Conservation (phyloP, 2,329 filamentous ascomycete genomes). For the Hypocrella siamensis region DNA sequence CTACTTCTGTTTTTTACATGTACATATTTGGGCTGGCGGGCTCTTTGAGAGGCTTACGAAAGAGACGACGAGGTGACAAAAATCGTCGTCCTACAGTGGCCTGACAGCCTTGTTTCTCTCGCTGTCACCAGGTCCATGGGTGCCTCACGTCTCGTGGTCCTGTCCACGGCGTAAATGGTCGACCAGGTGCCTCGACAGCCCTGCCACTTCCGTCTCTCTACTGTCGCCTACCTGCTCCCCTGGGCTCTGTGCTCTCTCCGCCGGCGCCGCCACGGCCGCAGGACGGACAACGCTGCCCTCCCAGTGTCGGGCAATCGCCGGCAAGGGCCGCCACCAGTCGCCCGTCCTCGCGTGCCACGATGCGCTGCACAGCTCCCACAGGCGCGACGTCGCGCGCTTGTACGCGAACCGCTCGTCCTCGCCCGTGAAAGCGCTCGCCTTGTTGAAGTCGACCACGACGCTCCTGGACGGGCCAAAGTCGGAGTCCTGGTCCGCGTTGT, state of each 20-base stretch:
- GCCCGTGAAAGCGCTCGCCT: conserved; percentile 54
- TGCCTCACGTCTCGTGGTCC: conserved; percentile 1
- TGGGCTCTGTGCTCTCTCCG: too few relatives aligned
- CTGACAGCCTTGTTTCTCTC: too few relatives aligned
- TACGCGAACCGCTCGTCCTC: conserved; percentile 75
- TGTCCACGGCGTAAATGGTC: conserved; percentile 15
- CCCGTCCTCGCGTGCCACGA: conserved; percentile 53
- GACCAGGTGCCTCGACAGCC: conserved; percentile 21
- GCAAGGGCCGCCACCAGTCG: conserved; percentile 59
- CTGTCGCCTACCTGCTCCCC: conserved; percentile 21
- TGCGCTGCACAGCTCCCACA: conserved; percentile 68
- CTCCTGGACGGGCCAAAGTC: conserved; percentile 29
- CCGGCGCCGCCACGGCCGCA: too few relatives aligned
- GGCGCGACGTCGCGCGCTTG: conserved; percentile 56
- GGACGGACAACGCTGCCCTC: conserved; percentile 25
- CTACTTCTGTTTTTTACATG: neutral
- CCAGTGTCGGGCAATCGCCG: conserved; percentile 50
- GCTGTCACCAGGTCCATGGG: too few relatives aligned
- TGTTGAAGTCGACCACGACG: conserved; percentile 46
- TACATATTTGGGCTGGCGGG: too few relatives aligned
- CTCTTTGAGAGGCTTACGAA: too few relatives aligned
- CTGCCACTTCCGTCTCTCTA: conserved; percentile 20
- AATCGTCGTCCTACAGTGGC: too few relatives aligned
- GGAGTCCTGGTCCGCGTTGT: conserved; percentile 41
- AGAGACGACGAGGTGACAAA: too few relatives aligned